phyloP scores from a whole-genome alignment of 352 stramenopile species.

The Phytophthora melonis region DNA sequence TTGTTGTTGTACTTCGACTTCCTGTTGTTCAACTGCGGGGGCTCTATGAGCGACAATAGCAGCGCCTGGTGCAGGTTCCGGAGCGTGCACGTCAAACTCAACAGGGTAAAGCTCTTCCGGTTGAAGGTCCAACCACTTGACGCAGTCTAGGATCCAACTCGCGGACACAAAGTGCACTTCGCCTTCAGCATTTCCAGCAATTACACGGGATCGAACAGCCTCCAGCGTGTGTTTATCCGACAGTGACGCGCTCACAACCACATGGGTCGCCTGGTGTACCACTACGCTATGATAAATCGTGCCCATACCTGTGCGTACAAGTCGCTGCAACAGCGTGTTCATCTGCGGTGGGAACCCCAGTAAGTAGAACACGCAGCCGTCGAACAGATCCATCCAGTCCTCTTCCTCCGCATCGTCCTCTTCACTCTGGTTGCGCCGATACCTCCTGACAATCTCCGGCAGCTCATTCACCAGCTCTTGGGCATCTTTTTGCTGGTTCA shows the following conservation, averaged over 20 bases:
- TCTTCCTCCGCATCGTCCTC: constrained; percentile 18
- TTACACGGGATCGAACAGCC: constrained; percentile 43
- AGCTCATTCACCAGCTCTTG: constrained; percentile 42
- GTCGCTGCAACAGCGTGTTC: constrained; percentile 46
- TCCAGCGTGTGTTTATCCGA: constrained; percentile 44
- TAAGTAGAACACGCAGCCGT: constrained; percentile 70
- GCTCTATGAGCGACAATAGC: background rate
- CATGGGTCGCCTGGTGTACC: constrained; percentile 67
- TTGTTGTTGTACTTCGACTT: background rate
- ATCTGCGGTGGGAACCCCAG: constrained; percentile 61
- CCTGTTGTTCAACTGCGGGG: background rate
- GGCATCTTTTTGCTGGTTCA: constrained; percentile 51
- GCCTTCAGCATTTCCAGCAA: constrained; percentile 33
- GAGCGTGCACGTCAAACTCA: constrained; percentile 52
- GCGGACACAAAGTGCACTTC: constrained; percentile 65
- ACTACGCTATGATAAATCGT: constrained; percentile 74
- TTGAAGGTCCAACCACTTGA: constrained; percentile 59
- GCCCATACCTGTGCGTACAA: constrained; percentile 76
- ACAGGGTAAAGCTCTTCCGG: constrained; percentile 75
- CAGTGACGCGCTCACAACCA: constrained; percentile 69
- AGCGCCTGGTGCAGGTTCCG: background rate
- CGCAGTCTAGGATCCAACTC: constrained; percentile 71
- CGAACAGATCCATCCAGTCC: constrained; percentile 68
- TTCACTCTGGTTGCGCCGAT: constrained; percentile 6
- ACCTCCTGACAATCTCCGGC: constrained; percentile 43